Base-by-base conservation (phyloP, 116 monocot genomes). In the Zostera marina region DNA sequence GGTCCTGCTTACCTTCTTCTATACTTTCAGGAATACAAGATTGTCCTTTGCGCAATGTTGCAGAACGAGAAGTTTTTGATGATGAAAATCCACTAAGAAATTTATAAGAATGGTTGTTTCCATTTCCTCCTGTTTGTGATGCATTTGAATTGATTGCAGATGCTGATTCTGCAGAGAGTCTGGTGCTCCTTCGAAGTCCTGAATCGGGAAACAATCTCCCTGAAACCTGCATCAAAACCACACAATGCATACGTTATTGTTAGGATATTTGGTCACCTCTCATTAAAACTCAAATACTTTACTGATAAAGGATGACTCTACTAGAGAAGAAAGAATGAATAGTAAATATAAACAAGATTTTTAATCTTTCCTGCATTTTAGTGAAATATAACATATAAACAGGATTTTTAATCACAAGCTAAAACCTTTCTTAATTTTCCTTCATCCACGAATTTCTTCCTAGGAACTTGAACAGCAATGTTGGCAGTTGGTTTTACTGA, bases 361-460 rank as follows among this genome's bases (percentile, higher is more conserved):
- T 32, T 32, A 32, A 32, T 32, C 32, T 32, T 32, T 32, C 5
- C 15, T 7, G 20, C 8, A 51, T 21, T 19, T 20, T 0, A 23
- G n/a, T 0, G 15, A 61, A 47, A 12, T 5, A 21, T 42, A 22
- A 23, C 19, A 53, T 17, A 25, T 51, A 42, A 13, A 58, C 0
- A 68, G 21, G 9, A 21, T 2, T n/a, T n/a, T n/a, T n/a, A n/a
- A 61, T 10, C 45, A 21, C 19, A 60, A 11, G 2, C 1, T 25
- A 13, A 22, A 45, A 88, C 98, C 87, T 91, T 98, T 44, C 91
- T 71, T 40, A 98, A 57, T 70, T 87, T 90, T 54, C 87, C 86
- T 67, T 91, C 98, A 71, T 98, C 98, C 73, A 98, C 47, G 20
- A 83, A 68, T 44, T 91, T 98, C 72, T 83, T 90, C 66, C 86